phyloP scores from a whole-genome alignment of 75 land plant species.

The Pinus tabuliformis region DNA sequence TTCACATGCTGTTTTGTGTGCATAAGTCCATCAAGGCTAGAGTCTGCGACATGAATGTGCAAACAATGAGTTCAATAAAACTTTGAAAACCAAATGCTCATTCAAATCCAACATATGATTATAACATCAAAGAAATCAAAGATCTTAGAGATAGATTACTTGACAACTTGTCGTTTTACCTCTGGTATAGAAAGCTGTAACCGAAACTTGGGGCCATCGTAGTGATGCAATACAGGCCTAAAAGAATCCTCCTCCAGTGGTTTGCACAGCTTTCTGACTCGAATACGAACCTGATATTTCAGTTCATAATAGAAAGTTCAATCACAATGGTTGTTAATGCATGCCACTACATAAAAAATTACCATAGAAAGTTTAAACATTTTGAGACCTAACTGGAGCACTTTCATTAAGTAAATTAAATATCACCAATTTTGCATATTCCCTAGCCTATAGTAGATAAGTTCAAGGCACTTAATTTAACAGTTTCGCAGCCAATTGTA shows the following conservation, averaged over 20 bases:
- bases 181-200: conserved; percentile 30
- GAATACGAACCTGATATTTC: conserved; percentile 71
- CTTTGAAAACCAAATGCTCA: background rate
- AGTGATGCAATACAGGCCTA: conserved; percentile 88
- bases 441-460: background rate
- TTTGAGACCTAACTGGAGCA: background rate
- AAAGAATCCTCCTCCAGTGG: conserved; percentile 88
- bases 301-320: background rate
- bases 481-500: conserved; percentile 8
- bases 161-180: conserved; percentile 19
- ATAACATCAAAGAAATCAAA: background rate
- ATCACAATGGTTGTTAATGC: background rate
- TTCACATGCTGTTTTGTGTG: conserved; percentile 23
- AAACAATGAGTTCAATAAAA: background rate
- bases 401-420: background rate
- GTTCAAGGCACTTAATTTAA: no score
- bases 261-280: conserved; percentile 75
- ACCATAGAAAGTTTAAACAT: background rate
- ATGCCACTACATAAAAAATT: background rate
- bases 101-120: background rate
- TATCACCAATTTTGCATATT: background rate
- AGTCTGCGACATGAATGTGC: conserved; percentile 24
- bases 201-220: conserved; percentile 93
- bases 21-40: conserved; percentile 39
- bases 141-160: background rate